Conservation (phyloP, 306 rosid genomes). For the Prunus mongolica region DNA sequence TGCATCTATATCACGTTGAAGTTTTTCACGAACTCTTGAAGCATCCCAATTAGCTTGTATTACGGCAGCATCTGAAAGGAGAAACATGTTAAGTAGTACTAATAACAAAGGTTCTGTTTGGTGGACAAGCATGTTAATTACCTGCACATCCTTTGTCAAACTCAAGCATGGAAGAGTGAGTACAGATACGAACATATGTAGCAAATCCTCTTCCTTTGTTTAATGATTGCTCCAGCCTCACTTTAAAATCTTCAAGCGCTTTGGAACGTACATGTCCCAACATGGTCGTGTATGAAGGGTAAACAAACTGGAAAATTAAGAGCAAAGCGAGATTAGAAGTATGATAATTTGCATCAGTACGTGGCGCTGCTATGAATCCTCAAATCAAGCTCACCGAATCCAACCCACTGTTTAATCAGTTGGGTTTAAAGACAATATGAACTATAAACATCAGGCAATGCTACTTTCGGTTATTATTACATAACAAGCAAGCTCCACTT, state of each 20-base stretch:
- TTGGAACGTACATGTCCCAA: constrained; percentile 63
- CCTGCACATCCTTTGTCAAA: constrained; percentile 53
- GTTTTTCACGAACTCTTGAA: too few relatives aligned
- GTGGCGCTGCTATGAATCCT: not conserved
- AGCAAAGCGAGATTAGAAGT: not conserved
- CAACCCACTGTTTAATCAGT: not conserved
- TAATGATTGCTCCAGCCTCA: constrained; percentile 40
- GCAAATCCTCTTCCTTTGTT: constrained; percentile 67
- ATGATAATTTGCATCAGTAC: not conserved
- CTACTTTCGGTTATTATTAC: too few relatives aligned
- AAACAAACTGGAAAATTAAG: constrained; percentile 55
- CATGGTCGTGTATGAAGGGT: constrained; percentile 59
- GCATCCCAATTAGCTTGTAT: too few relatives aligned
- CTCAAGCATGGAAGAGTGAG: constrained; percentile 38
- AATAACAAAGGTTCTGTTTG: too few relatives aligned
- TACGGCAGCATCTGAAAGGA: too few relatives aligned
- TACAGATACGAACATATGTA: constrained; percentile 39
- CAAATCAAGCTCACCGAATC: not conserved
- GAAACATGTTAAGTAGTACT: too few relatives aligned
- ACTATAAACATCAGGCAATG: not conserved
- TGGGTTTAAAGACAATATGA: not conserved
- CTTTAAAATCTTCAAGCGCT: constrained; percentile 51
- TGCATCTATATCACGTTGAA: too few relatives aligned
- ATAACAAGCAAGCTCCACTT: not conserved
- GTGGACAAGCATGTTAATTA: too few relatives aligned